These are phyloP conservation scores for Metarhizium sp. DNA, from an alignment of 2,329 filamentous ascomycete species.

Conservation along the genomic window DNA sequence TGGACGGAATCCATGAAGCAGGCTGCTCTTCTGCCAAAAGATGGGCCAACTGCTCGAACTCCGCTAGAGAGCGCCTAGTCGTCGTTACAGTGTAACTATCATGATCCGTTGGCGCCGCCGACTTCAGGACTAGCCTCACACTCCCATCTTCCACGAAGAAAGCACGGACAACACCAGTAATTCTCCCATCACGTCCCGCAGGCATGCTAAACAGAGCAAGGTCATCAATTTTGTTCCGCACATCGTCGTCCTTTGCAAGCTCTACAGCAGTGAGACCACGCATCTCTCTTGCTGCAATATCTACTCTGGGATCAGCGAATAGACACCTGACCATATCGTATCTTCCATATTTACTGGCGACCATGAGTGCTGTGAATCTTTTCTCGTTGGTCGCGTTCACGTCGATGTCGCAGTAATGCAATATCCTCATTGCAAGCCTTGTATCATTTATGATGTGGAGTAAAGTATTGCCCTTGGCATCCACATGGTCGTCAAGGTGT, in stretches of 20 bases:
- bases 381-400: conserved; percentile 94
- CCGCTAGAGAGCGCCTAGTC: conserved; percentile 73
- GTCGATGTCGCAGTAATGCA: conserved; percentile 84
- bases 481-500: conserved; percentile 86
- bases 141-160: conserved; percentile 97
- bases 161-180: conserved; percentile 86
- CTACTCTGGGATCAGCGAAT: conserved; percentile 80
- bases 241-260: conserved; percentile 94
- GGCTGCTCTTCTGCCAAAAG: conserved; percentile 84
- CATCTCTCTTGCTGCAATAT: conserved; percentile 72
- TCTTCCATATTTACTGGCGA: conserved; percentile 94
- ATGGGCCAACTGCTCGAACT: conserved; percentile 84
- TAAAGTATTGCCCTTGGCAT: conserved; percentile 86
- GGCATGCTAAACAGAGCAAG: conserved; percentile 72
- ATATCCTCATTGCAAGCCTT: conserved; percentile 62
- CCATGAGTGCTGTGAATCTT: conserved; percentile 91
- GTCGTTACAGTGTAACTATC: conserved; percentile 90
- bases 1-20: conserved; percentile 83
- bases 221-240: conserved; percentile 93
- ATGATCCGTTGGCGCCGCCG: conserved; percentile 72
- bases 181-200: conserved; percentile 64
- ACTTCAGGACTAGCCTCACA: conserved; percentile 87
- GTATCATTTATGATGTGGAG: conserved; percentile 92
- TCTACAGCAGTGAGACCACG: conserved; percentile 90
- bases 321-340: conserved; percentile 86